Base-by-base conservation (phyloP, 179 eudicot genomes). In the Silene vulgaris region DNA sequence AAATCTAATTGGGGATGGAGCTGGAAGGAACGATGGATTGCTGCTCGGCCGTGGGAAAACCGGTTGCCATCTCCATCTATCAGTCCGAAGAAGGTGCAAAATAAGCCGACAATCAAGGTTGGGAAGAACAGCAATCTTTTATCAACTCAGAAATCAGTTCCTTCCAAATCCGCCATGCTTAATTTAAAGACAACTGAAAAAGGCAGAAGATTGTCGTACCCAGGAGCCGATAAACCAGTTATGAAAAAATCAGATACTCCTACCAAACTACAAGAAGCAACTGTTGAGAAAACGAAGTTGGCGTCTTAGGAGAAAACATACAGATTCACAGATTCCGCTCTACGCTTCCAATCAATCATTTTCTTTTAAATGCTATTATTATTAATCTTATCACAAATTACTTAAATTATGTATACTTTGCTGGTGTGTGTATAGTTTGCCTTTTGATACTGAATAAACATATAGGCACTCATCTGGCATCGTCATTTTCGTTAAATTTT, bases 1-100 rank as follows among this genome's bases (percentile, higher is more conserved):
- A 90, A 88, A 82, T 85, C 89, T 57, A 85, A 86, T 73, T 92
- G 97, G 99, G 99, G 93, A 50, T 95, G 99, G 99, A 95, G 99
- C 82, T 92, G 97, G 97, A 90, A 84, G 80, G 99, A 95, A 67
- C 90, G 99, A n/a, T 95, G 99, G 99, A 86, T 95, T 28, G 95
- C 90, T 73, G 99, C 97, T 79, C 89, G 92, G 11, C 97, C 99
- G 48, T 95, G 97, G 97, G 99, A 95, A 87, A 90, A 79, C 77
- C 86, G 90, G 75, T 73, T 84, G 35, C 78, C 76, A 71, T 62
- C 82, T 72, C 82, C 80, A 30, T 79, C 82, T 8, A 20, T 67
- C 52, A 86, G 86, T 80, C 91, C 93, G 48, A 86, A 83, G 76
- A 92, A 86, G 82, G 78, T 77, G 65, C 75, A 68, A 14, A 86